phyloP scores from a whole-genome alignment of 495 filamentous ascomycete species.

The Aspergillus saccharolyticus region DNA sequence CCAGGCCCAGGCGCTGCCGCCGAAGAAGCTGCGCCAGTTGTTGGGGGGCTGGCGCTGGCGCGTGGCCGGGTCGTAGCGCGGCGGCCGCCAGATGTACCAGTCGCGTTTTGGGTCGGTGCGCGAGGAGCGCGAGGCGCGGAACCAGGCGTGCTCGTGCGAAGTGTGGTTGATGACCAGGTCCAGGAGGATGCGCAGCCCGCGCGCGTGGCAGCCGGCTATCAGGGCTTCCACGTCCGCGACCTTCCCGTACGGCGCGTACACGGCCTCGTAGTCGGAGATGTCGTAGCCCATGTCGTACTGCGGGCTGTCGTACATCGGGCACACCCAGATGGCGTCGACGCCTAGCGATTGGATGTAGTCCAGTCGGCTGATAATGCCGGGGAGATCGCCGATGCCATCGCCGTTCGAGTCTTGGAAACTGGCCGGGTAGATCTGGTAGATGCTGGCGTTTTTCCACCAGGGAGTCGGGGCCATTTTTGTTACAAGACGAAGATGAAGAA shows the following conservation, averaged over 20 bases:
- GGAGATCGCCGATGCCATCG: constrained; percentile 53
- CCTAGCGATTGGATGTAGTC: constrained; percentile 50
- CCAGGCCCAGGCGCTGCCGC: constrained; percentile 51
- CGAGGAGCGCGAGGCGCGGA: constrained; percentile 46
- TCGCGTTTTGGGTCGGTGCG: constrained; percentile 46
- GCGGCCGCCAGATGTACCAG: constrained; percentile 58
- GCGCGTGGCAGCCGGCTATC: constrained; percentile 42
- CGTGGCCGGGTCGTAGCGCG: constrained; percentile 36
- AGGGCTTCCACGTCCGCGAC: constrained; percentile 50
- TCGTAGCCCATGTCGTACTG: constrained; percentile 52
- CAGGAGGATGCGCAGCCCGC: constrained; percentile 50
- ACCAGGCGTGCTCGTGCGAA: constrained; percentile 53
- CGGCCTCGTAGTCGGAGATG: constrained; percentile 55
- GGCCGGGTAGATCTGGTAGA: constrained; percentile 41
- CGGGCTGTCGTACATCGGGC: constrained; percentile 46
- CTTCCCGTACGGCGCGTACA: constrained; percentile 51
- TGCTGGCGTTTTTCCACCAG: constrained; percentile 39
- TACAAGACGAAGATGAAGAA: too few relatives aligned
- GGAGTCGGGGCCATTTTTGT: background rate
- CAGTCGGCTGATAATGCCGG: constrained; percentile 52
- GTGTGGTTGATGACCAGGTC: constrained; percentile 60
- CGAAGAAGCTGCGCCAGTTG: constrained; percentile 54
- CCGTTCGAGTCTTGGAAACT: constrained; percentile 37
- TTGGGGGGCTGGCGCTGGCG: constrained; percentile 54
- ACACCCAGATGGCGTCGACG: constrained; percentile 38